A percentile compares a stretch with the other conserved stretches of the same genome.
These are phyloP conservation scores for Suhomyces canberraensis DNA, from an alignment of 805 yeast genomes.

Conservation along the genomic window DNA sequence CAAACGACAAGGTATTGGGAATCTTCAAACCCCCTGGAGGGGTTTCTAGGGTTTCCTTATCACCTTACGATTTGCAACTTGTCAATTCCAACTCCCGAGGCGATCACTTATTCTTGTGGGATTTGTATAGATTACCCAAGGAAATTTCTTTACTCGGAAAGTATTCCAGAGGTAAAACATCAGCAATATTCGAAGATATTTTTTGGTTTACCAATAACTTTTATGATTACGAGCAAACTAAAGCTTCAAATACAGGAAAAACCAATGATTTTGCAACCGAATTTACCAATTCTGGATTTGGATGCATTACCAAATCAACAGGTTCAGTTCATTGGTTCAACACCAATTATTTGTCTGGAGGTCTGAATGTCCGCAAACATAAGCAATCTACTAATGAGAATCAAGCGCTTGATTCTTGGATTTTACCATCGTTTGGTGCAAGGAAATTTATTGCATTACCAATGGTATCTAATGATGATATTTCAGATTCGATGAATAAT, in stretches of 20 bases:
- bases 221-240: background rate
- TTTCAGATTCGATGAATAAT: background rate
- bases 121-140: conserved; percentile 47
- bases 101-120: conserved; percentile 64
- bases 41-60: conserved; percentile 54
- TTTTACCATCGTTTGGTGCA: conserved; percentile 38
- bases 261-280: conserved; percentile 7
- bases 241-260: conserved; percentile 1
- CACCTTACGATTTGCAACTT: conserved; percentile 58
- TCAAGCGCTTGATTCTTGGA: conserved; percentile 41
- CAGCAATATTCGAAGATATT: conserved; percentile 49
- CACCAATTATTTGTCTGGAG: conserved; percentile 38
- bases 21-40: conserved; percentile 61
- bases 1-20: conserved; percentile 34
- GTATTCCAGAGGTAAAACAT: conserved; percentile 60
- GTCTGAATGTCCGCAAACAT: conserved; percentile 10
- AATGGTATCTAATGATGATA: conserved; percentile 1
- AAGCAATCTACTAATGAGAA: background rate
- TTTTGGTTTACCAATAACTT: conserved; percentile 49
- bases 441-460: conserved; percentile 27
- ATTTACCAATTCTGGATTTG: conserved; percentile 41
- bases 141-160: conserved; percentile 56
- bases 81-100: conserved; percentile 57
- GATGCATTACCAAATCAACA: conserved; percentile 48
- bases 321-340: conserved; percentile 67